Evolutionary conservation across 2,329 filamentous ascomycete genomes (phyloP).

Genomic region (Botryotinia calthae): DNA sequence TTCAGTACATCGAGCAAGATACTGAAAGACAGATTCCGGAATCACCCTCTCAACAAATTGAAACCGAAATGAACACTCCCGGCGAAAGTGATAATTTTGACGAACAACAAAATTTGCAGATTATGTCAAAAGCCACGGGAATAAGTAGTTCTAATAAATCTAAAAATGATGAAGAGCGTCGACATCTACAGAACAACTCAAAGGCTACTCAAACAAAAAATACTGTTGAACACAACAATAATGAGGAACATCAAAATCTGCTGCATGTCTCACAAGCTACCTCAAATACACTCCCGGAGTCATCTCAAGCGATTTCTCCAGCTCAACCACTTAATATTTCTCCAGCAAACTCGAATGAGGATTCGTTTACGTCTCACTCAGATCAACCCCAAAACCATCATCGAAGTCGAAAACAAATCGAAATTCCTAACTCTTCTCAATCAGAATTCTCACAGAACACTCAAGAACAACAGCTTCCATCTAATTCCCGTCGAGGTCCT

Average conservation of each 20-base stretch:
- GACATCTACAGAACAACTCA: neutral
- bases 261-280: neutral
- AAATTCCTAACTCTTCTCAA: slow-evolving; percentile 8
- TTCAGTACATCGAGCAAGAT: neutral
- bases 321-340: neutral
- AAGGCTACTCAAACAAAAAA: neutral
- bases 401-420: neutral
- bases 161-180: neutral
- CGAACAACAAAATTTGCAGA: neutral
- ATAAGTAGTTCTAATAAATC: neutral
- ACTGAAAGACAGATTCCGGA: neutral
- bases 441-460: neutral
- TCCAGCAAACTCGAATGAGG: neutral
- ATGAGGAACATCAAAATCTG: neutral
- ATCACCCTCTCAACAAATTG: neutral
- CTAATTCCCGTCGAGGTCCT: neutral
- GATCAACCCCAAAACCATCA: neutral
- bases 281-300: neutral
- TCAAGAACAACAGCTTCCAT: neutral
- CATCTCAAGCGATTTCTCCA: neutral
- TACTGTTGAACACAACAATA: neutral
- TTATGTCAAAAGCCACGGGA: neutral
- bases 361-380: neutral
- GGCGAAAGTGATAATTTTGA: neutral
- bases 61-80: neutral